Evolutionary conservation across 495 filamentous ascomycete species (phyloP), one percentile per base, ranked within the genome.

Genomic region (Xylaria sp.): DNA sequence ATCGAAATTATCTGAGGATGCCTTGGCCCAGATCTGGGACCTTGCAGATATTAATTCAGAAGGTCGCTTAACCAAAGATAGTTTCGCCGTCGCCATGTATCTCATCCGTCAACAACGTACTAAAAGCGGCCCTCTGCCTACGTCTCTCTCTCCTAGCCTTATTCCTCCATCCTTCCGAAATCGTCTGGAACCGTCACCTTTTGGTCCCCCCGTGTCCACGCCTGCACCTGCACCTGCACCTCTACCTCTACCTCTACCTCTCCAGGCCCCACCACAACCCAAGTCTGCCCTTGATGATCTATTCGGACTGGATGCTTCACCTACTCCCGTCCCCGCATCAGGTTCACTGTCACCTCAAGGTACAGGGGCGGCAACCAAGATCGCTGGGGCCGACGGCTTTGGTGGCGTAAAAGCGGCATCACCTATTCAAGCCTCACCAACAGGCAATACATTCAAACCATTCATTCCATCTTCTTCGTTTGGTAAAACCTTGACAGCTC

Each of bases 11-110:
- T 87, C 94, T 0, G 95, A 98, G 74, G 97, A 97, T 77, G 89
- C 89, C 9, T 86, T 99, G 21, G 96, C 97, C n/a, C 90, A 93
- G 73, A 97, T 99, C 71, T 99, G 96, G 96, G 97, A 99, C 78
- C 86, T 99, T 29, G 92, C 97, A 7, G 95, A 98, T 85, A 96
- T 98, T 78, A 92, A 92, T 72, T 95, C 93, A 19, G 92, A 95
- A 67, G 96, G 96, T 12, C 91, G 90, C 68, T 84, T 99, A 50
- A 94, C 85, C 43, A 86, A 88, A 67, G 96, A 99, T 78, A 95
- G 97, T 76, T 99, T 99, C 77, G 95, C 96, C 0, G 94, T 99
- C 62, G 96, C 97, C 59, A 98, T 99, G 96, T 95, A 97, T 77
- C 86, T 99, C 43, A 97, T 99, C 73, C 88, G 93, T 68, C 90